phyloP scores from a whole-genome alignment of 2,329 filamentous ascomycete genomes.

The Penicillium sp. region DNA sequence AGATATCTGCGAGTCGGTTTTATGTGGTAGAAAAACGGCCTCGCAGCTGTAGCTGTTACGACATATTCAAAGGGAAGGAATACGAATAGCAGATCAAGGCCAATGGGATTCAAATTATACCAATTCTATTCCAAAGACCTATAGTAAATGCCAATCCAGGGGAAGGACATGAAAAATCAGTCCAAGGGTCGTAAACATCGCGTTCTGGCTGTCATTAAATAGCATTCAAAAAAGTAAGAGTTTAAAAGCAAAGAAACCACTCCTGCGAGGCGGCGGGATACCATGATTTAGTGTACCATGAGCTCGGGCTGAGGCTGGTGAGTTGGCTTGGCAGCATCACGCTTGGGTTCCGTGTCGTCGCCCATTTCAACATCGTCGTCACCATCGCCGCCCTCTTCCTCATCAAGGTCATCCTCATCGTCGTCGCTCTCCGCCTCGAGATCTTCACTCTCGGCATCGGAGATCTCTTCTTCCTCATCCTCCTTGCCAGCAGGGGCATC shows the following conservation, averaged over 20 bases:
- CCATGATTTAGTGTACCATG: conserved; percentile 44
- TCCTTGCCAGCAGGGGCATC: conserved; percentile 52
- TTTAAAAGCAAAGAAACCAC: conserved; percentile 5
- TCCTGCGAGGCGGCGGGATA: conserved; percentile 1
- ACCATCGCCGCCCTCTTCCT: conserved; percentile 59
- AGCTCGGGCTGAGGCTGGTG: conserved; percentile 41
- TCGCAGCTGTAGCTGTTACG: not conserved
- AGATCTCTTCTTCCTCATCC: conserved; percentile 64
- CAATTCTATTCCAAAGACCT: conserved; percentile 30
- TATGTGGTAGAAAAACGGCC: not conserved
- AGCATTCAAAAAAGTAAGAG: conserved; percentile 23
- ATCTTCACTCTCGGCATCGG: conserved; percentile 74
- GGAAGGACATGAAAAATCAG: conserved; percentile 15
- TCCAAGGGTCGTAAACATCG: conserved; percentile 29
- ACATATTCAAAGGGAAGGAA: not conserved
- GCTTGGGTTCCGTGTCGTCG: conserved; percentile 49
- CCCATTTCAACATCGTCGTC: conserved; percentile 59
- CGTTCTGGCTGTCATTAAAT: conserved; percentile 30
- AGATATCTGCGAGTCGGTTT: not conserved
- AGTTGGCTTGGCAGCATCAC: conserved; percentile 31
- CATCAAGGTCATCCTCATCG: conserved; percentile 66
- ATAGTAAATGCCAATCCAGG: conserved; percentile 18
- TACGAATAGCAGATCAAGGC: not conserved
- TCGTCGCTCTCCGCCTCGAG: conserved; percentile 74
- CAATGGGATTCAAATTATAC: conserved; percentile 5